These are phyloP conservation scores for Tetragonia tetragonoides DNA, from an alignment of 148 eudicot genomes.

Conservation along the genomic window DNA sequence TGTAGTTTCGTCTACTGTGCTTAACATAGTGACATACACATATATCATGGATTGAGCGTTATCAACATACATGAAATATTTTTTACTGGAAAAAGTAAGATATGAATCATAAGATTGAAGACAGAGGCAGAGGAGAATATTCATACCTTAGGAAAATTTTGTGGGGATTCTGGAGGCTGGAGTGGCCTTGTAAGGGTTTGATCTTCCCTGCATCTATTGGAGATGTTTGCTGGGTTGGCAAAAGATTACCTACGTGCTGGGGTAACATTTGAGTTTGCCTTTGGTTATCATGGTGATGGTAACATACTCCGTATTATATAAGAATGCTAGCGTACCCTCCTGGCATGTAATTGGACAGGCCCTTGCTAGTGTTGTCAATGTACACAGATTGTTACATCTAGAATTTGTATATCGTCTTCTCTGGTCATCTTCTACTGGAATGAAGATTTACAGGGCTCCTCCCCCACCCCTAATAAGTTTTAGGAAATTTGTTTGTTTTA, in stretches of 20 bases:
- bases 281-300: not conserved
- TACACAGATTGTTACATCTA: not conserved
- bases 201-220: not conserved
- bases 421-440: too few relatives aligned
- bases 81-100: not conserved
- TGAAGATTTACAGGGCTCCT: too few relatives aligned
- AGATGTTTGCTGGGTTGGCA: not conserved
- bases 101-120: not conserved
- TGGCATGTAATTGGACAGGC: not conserved
- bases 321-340: not conserved
- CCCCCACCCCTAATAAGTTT: too few relatives aligned
- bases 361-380: too few relatives aligned
- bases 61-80: not conserved
- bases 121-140: not conserved
- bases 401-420: not conserved
- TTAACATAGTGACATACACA: not conserved
- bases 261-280: not conserved
- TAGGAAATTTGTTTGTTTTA: too few relatives aligned
- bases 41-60: not conserved
- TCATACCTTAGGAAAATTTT: not conserved
- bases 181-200: not conserved
- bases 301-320: not conserved
- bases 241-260: not conserved
- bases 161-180: not conserved
- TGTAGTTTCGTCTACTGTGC: not conserved